Evolutionary conservation across 106 monocot genomes (phyloP).

Genomic region (Alisma plantagoaquatica): DNA sequence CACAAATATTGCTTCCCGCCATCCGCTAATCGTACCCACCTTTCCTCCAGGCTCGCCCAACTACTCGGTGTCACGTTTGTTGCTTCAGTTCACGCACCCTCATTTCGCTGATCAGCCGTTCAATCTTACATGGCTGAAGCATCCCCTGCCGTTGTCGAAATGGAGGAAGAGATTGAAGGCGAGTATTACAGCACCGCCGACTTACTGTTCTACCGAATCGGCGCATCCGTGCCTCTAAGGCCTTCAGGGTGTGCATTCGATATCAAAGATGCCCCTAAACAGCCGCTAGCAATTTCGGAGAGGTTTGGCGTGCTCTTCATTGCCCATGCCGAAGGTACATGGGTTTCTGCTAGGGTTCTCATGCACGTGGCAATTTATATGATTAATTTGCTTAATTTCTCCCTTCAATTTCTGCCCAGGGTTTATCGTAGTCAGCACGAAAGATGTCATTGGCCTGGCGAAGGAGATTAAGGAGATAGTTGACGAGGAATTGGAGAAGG

Average conservation of each 20-base stretch:
- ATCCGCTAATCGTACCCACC: no score
- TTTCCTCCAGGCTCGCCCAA: no score
- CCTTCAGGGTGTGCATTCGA: constrained; percentile 44
- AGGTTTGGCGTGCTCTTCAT: constrained; percentile 45
- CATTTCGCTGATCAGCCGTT: no score
- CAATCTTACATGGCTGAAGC: constrained; percentile 8
- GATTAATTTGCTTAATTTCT: no score
- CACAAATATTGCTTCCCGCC: no score
- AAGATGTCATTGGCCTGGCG: constrained; percentile 43
- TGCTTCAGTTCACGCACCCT: no score
- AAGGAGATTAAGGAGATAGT: constrained; percentile 43
- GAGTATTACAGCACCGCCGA: constrained; percentile 41
- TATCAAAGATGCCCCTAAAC: constrained; percentile 37
- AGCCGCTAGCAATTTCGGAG: constrained; percentile 56
- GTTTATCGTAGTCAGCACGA: constrained; percentile 69
- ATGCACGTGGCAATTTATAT: no score
- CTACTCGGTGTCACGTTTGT: no score
- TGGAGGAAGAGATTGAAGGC: constrained; percentile 58
- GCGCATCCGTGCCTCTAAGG: constrained; percentile 56
- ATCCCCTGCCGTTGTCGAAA: constrained; percentile 3
- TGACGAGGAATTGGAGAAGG: constrained; percentile 4
- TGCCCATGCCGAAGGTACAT: constrained; percentile 56
- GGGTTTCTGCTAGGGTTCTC: neutral
- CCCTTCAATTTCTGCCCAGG: no score
- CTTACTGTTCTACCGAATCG: constrained; percentile 65